A percentile compares a stretch with the other conserved stretches of the same genome.
Conservation (phyloP, 768 basidiomycete genomes). For the Boletales sp. region DNA sequence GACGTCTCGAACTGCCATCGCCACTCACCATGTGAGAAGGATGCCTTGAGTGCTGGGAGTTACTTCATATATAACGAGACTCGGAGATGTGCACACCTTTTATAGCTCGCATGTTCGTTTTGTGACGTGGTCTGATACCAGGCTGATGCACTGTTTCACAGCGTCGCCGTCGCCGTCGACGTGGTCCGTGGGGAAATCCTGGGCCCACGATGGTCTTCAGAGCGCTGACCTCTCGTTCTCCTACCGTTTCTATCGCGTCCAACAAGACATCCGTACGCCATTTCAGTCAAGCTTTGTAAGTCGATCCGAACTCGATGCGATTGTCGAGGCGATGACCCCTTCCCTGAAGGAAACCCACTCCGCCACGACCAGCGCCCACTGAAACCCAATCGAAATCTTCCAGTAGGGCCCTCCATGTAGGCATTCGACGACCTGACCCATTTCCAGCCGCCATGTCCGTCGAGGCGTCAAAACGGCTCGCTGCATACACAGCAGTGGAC, state of each 20-base stretch:
- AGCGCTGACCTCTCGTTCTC: too few species aligned
- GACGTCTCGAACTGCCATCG: too few species aligned
- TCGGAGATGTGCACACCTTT: conserved; percentile 42
- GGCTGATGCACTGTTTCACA: too few species aligned
- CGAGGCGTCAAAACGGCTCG: conserved; percentile 84
- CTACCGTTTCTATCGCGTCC: background rate
- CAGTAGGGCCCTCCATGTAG: background rate
- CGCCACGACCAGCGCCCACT: conserved; percentile 8
- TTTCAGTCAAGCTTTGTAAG: conserved; percentile 17
- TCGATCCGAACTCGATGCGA: background rate
- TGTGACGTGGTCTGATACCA: too few species aligned
- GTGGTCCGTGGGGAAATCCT: too few species aligned
- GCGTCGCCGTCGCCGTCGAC: too few species aligned
- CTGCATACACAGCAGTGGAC: conserved; percentile 94
- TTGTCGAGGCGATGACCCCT: background rate
- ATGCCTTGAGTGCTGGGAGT: conserved; percentile 40
- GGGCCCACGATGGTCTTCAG: too few species aligned
- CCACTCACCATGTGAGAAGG: conserved; percentile 60
- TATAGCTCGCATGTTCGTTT: conserved; percentile 45
- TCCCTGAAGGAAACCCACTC: conserved; percentile 9
- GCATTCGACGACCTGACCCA: background rate
- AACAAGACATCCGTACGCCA: conserved; percentile 11
- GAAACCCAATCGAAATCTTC: too few species aligned
- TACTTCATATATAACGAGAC: conserved; percentile 1
- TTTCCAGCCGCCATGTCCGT: conserved; percentile 39